Base-by-base conservation (phyloP, 2,329 filamentous ascomycete species). In the Ascochyta fabae region DNA sequence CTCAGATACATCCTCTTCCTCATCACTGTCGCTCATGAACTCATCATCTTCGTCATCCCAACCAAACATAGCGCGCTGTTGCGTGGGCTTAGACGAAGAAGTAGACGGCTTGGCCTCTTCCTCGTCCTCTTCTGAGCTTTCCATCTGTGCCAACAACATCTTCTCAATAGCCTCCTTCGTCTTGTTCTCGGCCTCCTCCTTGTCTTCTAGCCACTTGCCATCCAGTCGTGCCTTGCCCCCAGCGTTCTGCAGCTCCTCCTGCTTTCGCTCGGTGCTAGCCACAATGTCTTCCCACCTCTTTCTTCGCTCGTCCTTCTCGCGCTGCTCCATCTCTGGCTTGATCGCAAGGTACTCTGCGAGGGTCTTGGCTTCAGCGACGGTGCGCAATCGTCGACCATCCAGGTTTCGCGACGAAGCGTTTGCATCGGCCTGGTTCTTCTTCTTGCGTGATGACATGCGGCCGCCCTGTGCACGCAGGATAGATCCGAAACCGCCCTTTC, bases 401-500 rank as follows among this genome's bases (percentile, higher is more conserved):
- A 99, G 83, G 64, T 98, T 99, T 61, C 95, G 87, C 71, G 91
- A 96, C 2, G 93, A 97, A 23, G 88, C 93, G 69, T 96, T 94
- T 59, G 92, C 88, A 34, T 96, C 92, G 48, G 86, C 88, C 66
- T 90, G 86, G 52, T 88, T 88, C 70, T 88, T 88, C 82, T 94
- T 95, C 80, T 96, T 96, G 66, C 88, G 86, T n/a, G 91, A 94
- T 2, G 92, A 96, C 95, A 99, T 99, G 79, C 96, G 94, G 36
- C 96, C 95, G 72, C 96, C 95, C 3, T 95, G 95, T 0, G 96
- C 95, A 71, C 96, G 91, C 34, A 99, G 87, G 76, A 99, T 96
- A 1, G 94, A 98, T 49, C 95, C 95, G 74, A 99, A 99, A 70
- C 95, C 95, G 76, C 95, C 95, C 74, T 99, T 99, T 73, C 96